Conservation (phyloP, 805 yeast species). For the Ogataea populi-albae region DNA sequence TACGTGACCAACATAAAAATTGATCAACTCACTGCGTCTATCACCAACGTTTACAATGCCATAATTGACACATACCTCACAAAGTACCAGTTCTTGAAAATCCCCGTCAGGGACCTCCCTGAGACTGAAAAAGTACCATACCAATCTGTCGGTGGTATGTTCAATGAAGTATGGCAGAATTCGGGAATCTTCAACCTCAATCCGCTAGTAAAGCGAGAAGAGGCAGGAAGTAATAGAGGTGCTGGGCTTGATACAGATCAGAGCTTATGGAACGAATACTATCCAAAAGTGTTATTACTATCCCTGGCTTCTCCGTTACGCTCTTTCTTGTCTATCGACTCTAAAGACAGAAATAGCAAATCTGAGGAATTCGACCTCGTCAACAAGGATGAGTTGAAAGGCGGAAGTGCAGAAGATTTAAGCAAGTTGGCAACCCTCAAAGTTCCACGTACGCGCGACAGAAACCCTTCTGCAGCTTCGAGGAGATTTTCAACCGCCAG, state of each 20-base stretch:
- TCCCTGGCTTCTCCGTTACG: constrained; percentile 17
- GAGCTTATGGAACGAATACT: constrained; percentile 5
- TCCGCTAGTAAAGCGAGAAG: no score
- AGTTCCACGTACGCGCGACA: constrained; percentile 15
- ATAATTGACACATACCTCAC: constrained; percentile 15
- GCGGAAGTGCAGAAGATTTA: constrained; percentile 6
- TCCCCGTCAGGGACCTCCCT: constrained; percentile 1
- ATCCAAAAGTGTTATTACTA: constrained; percentile 14
- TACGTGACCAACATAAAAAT: constrained; percentile 15
- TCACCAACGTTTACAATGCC: constrained; percentile 12
- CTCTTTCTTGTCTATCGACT: constrained; percentile 4
- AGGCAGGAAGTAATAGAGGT: no score
- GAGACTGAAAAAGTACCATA: constrained; percentile 1
- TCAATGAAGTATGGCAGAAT: constrained; percentile 12
- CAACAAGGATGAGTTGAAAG: constrained; percentile 31
- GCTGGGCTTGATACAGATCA: no score
- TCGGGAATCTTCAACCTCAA: constrained; percentile 2
- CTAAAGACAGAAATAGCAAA: constrained; percentile 5
- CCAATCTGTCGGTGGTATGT: constrained; percentile 5
- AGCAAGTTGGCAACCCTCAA: constrained; percentile 5
- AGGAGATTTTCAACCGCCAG: constrained; percentile 9
- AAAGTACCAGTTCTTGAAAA: constrained; percentile 10
- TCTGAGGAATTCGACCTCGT: constrained; percentile 47
- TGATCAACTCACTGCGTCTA: constrained; percentile 8
- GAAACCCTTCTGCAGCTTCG: constrained; percentile 11